Percentiles rank a stretch among this genome's conserved stretches.
phyloP scores from a whole-genome alignment of 1,284 basidiomycete genomes.

The Puccinia sorghi region DNA sequence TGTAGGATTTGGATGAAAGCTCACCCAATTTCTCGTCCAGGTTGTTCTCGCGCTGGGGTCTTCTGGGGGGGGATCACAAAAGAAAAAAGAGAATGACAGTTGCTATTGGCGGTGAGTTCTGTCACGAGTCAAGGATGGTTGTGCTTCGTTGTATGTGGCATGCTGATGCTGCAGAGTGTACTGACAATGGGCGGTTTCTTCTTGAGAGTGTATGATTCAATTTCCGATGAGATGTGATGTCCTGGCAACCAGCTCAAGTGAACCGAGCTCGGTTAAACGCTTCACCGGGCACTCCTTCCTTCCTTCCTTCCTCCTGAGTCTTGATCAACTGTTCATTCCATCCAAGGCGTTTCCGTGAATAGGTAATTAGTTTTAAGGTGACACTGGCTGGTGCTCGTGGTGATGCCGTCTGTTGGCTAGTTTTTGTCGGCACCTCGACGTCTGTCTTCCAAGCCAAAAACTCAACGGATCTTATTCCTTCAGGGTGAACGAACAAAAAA shows the following conservation, averaged over 20 bases:
- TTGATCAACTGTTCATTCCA: neutral
- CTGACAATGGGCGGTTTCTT: neutral
- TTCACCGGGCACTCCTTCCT: neutral
- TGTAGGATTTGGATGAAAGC: no score
- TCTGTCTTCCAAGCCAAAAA: neutral
- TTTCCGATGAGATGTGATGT: neutral
- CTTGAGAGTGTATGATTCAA: neutral
- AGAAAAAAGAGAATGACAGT: no score
- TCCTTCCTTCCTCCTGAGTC: neutral
- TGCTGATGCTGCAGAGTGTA: no score
- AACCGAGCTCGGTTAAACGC: constrained; percentile 13
- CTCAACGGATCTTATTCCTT: no score
- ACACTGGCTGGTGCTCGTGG: neutral
- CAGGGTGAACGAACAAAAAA: no score
- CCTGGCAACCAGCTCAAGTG: constrained; percentile 1
- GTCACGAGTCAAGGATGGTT: no score
- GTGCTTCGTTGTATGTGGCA: neutral
- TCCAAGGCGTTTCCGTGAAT: neutral
- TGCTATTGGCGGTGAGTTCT: no score
- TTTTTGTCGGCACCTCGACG: neutral
- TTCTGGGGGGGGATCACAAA: neutral
- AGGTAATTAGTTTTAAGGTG: neutral
- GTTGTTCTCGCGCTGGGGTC: no score
- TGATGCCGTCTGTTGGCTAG: constrained; percentile 1
- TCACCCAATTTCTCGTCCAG: no score